phyloP scores from a whole-genome alignment of 1,139 yeast genomes.

The Starmera stellimalicola region DNA sequence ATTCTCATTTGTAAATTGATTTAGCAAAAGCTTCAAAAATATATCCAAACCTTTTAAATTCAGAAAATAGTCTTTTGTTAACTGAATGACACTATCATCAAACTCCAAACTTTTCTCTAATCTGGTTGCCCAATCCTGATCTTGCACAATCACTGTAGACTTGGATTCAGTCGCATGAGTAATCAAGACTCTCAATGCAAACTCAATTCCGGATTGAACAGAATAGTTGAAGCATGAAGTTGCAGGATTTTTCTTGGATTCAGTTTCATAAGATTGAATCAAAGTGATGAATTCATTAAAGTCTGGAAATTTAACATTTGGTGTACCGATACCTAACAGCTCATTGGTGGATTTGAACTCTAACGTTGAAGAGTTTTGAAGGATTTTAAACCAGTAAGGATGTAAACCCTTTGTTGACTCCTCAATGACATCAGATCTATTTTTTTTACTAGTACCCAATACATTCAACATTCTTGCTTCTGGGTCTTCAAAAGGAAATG shows the following conservation, averaged over 20 bases:
- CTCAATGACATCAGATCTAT: constrained; percentile 66
- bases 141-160: constrained; percentile 50
- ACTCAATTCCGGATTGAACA: constrained; percentile 34
- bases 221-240: constrained; percentile 24
- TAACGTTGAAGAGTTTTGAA: constrained; percentile 31
- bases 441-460: constrained; percentile 47
- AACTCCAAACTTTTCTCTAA: constrained; percentile 63
- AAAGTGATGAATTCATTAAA: constrained; percentile 28
- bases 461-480: constrained; percentile 63
- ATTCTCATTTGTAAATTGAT: constrained; percentile 26
- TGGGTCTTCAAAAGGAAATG: constrained; percentile 61
- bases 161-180: constrained; percentile 50
- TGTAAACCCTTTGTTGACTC: constrained; percentile 79
- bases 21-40: constrained; percentile 24
- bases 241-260: constrained; percentile 18
- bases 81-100: constrained; percentile 42
- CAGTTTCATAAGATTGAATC: constrained; percentile 13
- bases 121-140: constrained; percentile 68
- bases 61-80: constrained; percentile 23
- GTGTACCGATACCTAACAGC: constrained; percentile 29
- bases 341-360: constrained; percentile 37
- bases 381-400: constrained; percentile 47
- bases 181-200: constrained; percentile 45
- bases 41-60: constrained; percentile 15
- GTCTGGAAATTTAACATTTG: constrained; percentile 32